Base-by-base conservation (phyloP, 352 stramenopile genomes). In the Pythium phragmitis region DNA sequence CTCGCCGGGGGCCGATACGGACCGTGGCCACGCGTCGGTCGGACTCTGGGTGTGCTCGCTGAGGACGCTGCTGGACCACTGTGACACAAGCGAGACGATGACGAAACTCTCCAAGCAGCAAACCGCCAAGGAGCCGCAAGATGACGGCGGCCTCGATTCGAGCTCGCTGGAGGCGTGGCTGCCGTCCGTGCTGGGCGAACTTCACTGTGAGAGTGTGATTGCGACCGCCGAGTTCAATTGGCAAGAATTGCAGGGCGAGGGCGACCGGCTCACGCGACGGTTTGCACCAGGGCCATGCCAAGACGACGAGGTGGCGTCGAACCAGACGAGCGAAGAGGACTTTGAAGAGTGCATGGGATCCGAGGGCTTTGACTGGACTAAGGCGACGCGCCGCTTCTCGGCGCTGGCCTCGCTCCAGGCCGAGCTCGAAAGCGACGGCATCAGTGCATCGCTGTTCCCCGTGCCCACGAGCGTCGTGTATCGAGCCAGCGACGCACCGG, bases 161-260 rank as follows among this genome's bases (percentile, higher is more conserved):
- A 43, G n/a, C 6, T 42, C 57, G 7, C 39, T 70, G 23, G 49
- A 65, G 8, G 14, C 21, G 14, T 72, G 65, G 65, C 17, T 72
- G 1, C 30, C 26, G 9, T 50, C 16, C 3, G 53, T 65, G 49
- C 48, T 72, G 2, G 65, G 65, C 2, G 16, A 33, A 41, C 37
- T 63, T 8, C 53, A 64, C 34, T 72, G 65, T 30, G 54, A 72
- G 54, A 60, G 36, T 13, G 45, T 72, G n/a, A 52, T 65, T 26
- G 65, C 59, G 16, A 65, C 33, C 1, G 37, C 50, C 7, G 48
- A 63, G 17, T 72, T 72, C 30, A 72, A 72, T 16, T 72, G 65
- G 65, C 45, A 55, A 23, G 26, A 72, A 16, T 7, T 60, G 7
- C 14, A 9, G 9, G 3, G 4, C 2, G 39, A 42, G 7, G 36